Evolutionary conservation across 441 rosid species (phyloP), one percentile per base, ranked within the genome.

Genomic region (Omphalea diandra): DNA sequence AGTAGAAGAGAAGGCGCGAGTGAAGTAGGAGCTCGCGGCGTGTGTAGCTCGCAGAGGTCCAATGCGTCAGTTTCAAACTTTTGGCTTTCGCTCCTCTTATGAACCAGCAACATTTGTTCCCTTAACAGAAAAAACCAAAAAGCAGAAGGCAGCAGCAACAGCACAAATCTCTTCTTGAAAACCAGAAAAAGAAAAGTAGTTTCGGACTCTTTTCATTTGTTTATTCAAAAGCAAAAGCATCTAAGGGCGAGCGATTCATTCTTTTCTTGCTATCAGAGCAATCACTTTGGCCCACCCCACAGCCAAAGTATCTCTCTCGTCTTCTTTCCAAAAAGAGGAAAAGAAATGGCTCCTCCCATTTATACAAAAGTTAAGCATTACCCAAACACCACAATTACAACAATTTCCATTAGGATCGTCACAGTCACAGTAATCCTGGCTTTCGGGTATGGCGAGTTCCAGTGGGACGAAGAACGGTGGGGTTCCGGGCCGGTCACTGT

Each of bases 401-500:
- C 9, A 22, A 5, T 22, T 50, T 20, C n/a, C 5, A 15, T 46
- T 58, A 8, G 38, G 36, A 31, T 31, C 17, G 10, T 22, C 10
- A 9, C 10, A 5, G 35, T 47, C 14, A 11, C 12, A 36, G 17
- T 27, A 20, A 2, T 40, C 32, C 56, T 52, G 58, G 52, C 17
- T 46, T 20, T n/a, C n/a, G 35, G 52, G 29, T 2, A 92, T 92
- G 97, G 97, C 97, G 50, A 90, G 94, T 75, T 79, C 88, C n/a
- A 95, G 97, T 59, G 83, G 92, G 61, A 81, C 86, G 18, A 85
- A 85, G 86, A 65, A 18, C n/a, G 79, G 75, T 66, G 72, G 38
- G 9, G 84, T 76, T 8, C 85, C 79, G 24, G 70, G 62, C 9
- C 83, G 88, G 14, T 44, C 85, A 29, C 53, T 65, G 10, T 84